Base-by-base conservation (phyloP, 306 rosid genomes). In the Glycine latifolia region DNA sequence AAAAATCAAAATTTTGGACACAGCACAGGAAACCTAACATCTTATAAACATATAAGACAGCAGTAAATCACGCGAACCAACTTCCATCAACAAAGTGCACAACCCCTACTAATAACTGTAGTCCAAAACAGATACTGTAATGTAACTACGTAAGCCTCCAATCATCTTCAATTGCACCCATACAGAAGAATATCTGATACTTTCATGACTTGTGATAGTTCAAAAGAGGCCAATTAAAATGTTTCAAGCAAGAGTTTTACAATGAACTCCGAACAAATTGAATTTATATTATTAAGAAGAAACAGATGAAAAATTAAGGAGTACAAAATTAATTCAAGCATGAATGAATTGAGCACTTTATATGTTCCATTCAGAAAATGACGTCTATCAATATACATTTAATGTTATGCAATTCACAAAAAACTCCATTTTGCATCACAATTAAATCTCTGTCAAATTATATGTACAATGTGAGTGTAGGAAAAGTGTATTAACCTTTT, bases 401-500 rank as follows among this genome's bases (percentile, higher is more conserved):
- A 39, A 74, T 58, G 55, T 75, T 3, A 17, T 13, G 39, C 85
- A 75, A 68, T 58, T 53, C 70, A 65, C 10, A 41, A 14, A 44
- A 52, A 81, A 74, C 77, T 41, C 26, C 58, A 69, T 11, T 65
- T 33, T 52, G 61, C 48, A 6, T 50, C 47, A 11, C 54, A 54
- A 70, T 33, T n/a, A 79, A 4, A 81, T 61, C 56, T 4, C 50
- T 12, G 46, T 61, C 77, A 87, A 74, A 52, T 80, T 71, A 86
- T 43, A 68, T 60, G 67, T 70, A 76, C 69, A 26, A 47, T 71
- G 58, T 46, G 67, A 77, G 73, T 20, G 67, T 48, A 86, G 71
- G 80, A 76, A 80, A 72, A 87, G 82, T 50, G 54, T 66, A 79
- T 69, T 71, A 88, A 95, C 99, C 99, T 95, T 85, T 85, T 84